Conservation (phyloP, 2,329 filamentous ascomycete genomes). For the Fusarium duplospermum region DNA sequence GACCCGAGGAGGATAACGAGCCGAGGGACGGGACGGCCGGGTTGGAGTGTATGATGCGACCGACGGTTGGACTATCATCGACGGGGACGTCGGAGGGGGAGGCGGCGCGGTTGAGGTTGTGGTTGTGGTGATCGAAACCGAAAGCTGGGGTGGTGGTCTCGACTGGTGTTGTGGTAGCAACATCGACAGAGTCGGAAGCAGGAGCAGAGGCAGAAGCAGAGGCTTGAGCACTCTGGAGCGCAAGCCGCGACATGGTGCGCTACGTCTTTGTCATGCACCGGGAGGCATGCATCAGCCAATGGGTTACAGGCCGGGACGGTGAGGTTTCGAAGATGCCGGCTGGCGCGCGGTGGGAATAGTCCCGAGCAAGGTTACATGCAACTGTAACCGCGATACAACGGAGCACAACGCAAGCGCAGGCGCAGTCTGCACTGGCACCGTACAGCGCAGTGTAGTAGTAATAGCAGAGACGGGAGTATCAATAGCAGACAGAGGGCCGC, state of each 20-base stretch:
- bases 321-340: conserved; percentile 51
- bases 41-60: conserved; percentile 46
- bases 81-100: conserved; percentile 41
- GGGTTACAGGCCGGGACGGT: conserved; percentile 31
- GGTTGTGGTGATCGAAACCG: conserved; percentile 12
- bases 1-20: conserved; percentile 39
- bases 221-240: conserved; percentile 59
- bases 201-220: conserved; percentile 32
- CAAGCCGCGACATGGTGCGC: conserved; percentile 66
- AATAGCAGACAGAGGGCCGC: conserved; percentile 2
- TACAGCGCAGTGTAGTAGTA: conserved; percentile 11
- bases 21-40: conserved; percentile 35
- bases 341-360: conserved; percentile 40
- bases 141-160: conserved; percentile 18
- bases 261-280: conserved; percentile 49
- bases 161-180: conserved; percentile 28
- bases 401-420: conserved; percentile 31
- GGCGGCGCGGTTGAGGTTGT: conserved; percentile 24
- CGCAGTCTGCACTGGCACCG: conserved; percentile 9
- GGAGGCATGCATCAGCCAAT: conserved; percentile 47
- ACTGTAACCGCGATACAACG: conserved; percentile 33
- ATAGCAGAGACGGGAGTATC: conserved; percentile 11
- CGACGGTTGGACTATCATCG: conserved; percentile 62
- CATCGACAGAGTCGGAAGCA: conserved; percentile 18
- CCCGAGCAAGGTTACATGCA: conserved; percentile 43